A percentile compares a stretch with the other conserved stretches of the same genome.
Evolutionary conservation across 495 filamentous ascomycete species (phyloP).

Genomic region (Bacidia gigantensis): DNA sequence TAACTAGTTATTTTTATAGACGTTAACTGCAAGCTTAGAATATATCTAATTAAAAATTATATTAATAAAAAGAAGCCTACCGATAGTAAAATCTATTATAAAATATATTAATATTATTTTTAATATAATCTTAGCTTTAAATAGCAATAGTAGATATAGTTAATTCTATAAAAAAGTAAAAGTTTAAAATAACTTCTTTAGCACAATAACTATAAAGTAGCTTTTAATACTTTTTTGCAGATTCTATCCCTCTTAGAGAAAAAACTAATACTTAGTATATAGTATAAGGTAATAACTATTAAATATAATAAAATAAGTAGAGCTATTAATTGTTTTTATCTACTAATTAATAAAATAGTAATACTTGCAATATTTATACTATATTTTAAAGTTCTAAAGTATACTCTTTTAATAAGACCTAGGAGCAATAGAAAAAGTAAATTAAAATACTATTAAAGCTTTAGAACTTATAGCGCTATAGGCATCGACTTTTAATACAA

Average conservation of each 20-base stretch:
- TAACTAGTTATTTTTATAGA: background rate
- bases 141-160: background rate
- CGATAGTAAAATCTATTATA: constrained; percentile 29
- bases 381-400: background rate
- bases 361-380: background rate
- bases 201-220: background rate
- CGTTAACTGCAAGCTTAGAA: background rate
- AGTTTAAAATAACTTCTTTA: background rate
- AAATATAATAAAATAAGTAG: background rate
- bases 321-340: background rate
- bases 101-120: constrained; percentile 18
- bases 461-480: background rate
- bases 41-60: constrained; percentile 26
- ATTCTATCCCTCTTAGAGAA: background rate
- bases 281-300: background rate
- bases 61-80: constrained; percentile 22
- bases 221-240: background rate
- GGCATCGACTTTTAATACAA: background rate
- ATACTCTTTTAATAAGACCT: background rate
- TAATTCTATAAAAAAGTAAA: background rate
- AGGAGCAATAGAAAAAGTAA: background rate
- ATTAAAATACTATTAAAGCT: background rate
- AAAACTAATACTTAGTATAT: background rate
- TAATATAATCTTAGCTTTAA: background rate
- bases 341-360: background rate